Percentiles rank a stretch among this genome's conserved stretches.
phyloP scores from a whole-genome alignment of 768 basidiomycete species.

The Trametes maxima region DNA sequence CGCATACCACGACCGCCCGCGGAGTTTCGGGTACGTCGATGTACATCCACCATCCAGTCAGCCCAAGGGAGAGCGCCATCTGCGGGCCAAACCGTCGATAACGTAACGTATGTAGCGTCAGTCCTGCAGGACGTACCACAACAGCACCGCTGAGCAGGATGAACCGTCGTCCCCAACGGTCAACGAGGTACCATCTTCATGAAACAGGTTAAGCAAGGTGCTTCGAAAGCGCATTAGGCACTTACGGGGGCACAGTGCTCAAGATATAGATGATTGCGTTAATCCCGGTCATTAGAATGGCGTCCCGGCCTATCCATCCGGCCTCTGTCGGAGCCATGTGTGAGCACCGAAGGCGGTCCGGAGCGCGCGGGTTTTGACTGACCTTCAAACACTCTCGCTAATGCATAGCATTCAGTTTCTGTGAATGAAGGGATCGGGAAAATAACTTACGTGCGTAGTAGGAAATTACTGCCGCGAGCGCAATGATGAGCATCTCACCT shows the following conservation, averaged over 20 bases:
- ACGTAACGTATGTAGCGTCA: not conserved
- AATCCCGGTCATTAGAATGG: constrained; percentile 94
- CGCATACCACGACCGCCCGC: constrained; percentile 82
- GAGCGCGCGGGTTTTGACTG: constrained; percentile 12
- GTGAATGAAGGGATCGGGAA: constrained; percentile 5
- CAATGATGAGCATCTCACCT: not conserved
- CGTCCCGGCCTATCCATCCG: constrained; percentile 93
- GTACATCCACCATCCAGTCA: constrained; percentile 94
- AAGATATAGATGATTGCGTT: constrained; percentile 82
- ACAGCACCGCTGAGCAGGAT: constrained; percentile 88
- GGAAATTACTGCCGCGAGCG: constrained; percentile 69
- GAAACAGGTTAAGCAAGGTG: not conserved
- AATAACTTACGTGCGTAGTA: constrained; percentile 83
- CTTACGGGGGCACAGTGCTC: constrained; percentile 82
- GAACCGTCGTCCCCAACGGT: constrained; percentile 84
- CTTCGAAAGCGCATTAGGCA: not conserved
- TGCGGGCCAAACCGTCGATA: constrained; percentile 31
- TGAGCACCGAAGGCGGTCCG: not conserved
- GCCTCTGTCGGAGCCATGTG: constrained; percentile 63
- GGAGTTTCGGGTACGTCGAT: constrained; percentile 86
- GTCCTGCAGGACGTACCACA: constrained; percentile 48
- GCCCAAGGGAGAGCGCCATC: constrained; percentile 81
- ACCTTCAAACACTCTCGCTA: constrained; percentile 93
- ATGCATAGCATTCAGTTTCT: not conserved
- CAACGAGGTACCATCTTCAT: constrained; percentile 88